Base-by-base conservation (phyloP, 768 basidiomycete genomes). In the Botryobasidium botryosum region DNA sequence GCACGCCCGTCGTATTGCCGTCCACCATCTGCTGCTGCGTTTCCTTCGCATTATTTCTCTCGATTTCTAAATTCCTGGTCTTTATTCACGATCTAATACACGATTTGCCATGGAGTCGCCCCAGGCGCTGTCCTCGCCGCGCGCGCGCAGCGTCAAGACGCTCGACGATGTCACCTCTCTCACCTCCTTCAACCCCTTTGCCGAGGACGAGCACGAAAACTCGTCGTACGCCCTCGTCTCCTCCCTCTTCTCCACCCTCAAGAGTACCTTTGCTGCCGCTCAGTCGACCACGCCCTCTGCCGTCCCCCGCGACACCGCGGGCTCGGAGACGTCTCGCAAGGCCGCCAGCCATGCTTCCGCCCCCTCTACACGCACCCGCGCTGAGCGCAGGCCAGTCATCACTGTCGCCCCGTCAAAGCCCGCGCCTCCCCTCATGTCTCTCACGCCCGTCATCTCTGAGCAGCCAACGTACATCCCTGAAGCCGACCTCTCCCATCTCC, bases 171-270 rank as follows among this genome's bases (percentile, higher is more conserved):
- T 33, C 4, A 15, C 20, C 25, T 29, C 47, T 55, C 63, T 90
- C 46, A 90, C 87, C 24, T 82, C 82, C 40, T 86, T 81, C 68
- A 88, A 88, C 58, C 84, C 84, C 5, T 90, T 87, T 64, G 75
- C 81, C n/a, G 87, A 90, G 58, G 85, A 88, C 57, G 86, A 88
- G 60, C 74, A 84, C 56, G 85, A 87, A 52, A 79, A 83, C 53
- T 79, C 83, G 6, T 86, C 82, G 13, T 86, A 85, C 58, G 77
- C 82, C 5, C 67, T 88, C 44, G 79, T 88, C 47, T 75, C 82
- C 0, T 82, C 80, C 18, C 64, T 90, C 23, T 70, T 88, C 45
- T 83, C 77, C 26, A 74, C 77, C 51, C 72, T 90, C 68, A 85
- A 79, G 65, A 86, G 71, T 54, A 78, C 80, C 5, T 69, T 87